These are phyloP conservation scores for Papiliotrema nemorosa DNA, from an alignment of 1,284 basidiomycete genomes.

Conservation along the genomic window DNA sequence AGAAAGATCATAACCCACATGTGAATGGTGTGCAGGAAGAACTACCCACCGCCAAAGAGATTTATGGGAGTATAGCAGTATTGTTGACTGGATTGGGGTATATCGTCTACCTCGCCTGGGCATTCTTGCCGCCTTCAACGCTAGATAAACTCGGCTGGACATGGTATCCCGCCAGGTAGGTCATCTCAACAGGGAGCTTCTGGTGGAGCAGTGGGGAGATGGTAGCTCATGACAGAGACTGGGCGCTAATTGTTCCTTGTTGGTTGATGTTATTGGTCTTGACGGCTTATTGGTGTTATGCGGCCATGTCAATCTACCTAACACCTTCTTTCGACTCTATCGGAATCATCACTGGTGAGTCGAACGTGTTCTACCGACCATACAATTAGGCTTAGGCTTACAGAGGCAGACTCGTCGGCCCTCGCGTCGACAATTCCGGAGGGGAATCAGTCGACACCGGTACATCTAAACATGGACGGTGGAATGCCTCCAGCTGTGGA, in stretches of 20 bases:
- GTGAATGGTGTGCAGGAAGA: constrained; percentile 33
- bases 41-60: constrained; percentile 55
- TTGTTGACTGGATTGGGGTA: constrained; percentile 71
- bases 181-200: not conserved
- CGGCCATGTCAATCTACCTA: constrained; percentile 64
- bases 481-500: constrained; percentile 67
- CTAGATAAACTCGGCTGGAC: constrained; percentile 64
- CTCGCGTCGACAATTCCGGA: not conserved
- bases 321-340: constrained; percentile 68
- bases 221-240: constrained; percentile 64
- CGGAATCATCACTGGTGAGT: constrained; percentile 62
- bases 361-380: not conserved
- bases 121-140: constrained; percentile 55
- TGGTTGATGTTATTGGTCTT: constrained; percentile 70
- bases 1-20: too few species aligned
- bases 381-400: too few species aligned
- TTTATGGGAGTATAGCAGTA: constrained; percentile 83
- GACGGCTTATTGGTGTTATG: constrained; percentile 73
- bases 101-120: constrained; percentile 66
- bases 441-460: not conserved
- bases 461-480: constrained; percentile 39
- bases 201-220: not conserved
- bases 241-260: constrained; percentile 77
- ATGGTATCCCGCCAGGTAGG: constrained; percentile 85
- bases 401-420: not conserved